phyloP scores from a whole-genome alignment of 2,329 filamentous ascomycete genomes.

The Fusarium odoratissimum region DNA sequence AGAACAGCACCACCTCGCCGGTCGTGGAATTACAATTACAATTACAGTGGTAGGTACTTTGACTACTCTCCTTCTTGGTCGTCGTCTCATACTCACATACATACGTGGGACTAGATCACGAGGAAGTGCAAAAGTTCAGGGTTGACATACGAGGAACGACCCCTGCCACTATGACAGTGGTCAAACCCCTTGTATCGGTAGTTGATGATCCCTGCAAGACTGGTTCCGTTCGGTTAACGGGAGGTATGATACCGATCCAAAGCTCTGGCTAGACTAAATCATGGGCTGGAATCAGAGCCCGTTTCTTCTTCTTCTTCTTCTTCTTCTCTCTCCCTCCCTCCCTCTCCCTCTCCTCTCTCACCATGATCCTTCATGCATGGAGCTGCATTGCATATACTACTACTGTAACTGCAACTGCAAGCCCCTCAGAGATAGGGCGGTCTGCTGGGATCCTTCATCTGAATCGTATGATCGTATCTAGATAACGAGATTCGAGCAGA shows the following conservation, averaged over 20 bases:
- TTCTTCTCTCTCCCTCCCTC: too few species aligned
- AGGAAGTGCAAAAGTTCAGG: conserved; percentile 13
- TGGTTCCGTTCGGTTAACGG: conserved; percentile 1
- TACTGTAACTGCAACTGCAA: background rate
- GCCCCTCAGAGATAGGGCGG: conserved; percentile 8
- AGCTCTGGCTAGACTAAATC: conserved; percentile 4
- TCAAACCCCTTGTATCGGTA: conserved; percentile 7
- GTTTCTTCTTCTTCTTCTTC: background rate
- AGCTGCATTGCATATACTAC: background rate
- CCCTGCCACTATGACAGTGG: background rate
- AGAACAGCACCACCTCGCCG: background rate
- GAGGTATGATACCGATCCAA: conserved; percentile 23
- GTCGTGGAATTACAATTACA: background rate
- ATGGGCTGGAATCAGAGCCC: conserved; percentile 14
- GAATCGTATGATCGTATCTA: conserved; percentile 29
- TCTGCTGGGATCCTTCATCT: conserved; percentile 9
- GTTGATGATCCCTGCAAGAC: conserved; percentile 10
- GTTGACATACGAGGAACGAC: background rate
- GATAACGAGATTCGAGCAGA: conserved; percentile 9
- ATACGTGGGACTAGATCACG: conserved; percentile 7
- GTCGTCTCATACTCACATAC: background rate
- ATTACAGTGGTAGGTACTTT: background rate
- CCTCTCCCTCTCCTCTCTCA: background rate
- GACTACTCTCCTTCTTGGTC: background rate
- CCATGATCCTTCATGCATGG: background rate